Conservation (phyloP, 805 yeast species). For the Lachancea fermentati region DNA sequence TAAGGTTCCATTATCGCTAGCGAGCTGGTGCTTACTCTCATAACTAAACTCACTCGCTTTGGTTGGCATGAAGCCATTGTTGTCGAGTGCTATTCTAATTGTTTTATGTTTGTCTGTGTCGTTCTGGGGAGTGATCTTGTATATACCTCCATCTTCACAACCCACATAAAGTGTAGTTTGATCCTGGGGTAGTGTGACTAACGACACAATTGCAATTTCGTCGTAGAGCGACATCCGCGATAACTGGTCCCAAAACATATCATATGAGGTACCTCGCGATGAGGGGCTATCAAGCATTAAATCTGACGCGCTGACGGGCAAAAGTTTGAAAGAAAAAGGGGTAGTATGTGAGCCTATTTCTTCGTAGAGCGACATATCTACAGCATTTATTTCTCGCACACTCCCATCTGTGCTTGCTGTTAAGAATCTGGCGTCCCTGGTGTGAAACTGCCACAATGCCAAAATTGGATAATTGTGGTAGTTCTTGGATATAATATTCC, state of each 20-base stretch:
- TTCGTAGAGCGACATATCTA: conserved; percentile 17
- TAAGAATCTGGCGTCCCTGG: conserved; percentile 12
- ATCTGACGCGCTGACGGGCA: conserved; percentile 16
- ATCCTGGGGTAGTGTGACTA: conserved; percentile 19
- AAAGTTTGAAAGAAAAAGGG: conserved; percentile 7
- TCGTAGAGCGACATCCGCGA: conserved; percentile 13
- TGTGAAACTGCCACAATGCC: conserved; percentile 17
- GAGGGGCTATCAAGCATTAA: conserved; percentile 5
- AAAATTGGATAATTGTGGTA: conserved; percentile 16
- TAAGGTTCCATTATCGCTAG: not conserved
- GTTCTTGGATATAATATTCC: conserved; percentile 21
- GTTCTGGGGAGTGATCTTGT: conserved; percentile 15
- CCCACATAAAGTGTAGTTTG: conserved; percentile 21
- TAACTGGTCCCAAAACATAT: conserved; percentile 11
- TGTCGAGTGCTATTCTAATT: conserved; percentile 10
- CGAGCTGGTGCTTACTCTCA: not conserved
- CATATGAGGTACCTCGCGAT: not conserved
- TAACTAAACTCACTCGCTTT: not conserved
- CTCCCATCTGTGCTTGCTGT: conserved; percentile 20
- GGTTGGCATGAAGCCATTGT: conserved; percentile 23
- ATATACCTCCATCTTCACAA: conserved; percentile 27
- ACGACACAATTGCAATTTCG: conserved; percentile 14
- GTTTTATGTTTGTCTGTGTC: conserved; percentile 2
- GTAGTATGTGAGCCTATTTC: conserved; percentile 8
- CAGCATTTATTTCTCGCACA: conserved; percentile 16